A percentile compares a stretch with the other conserved stretches of the same genome.
Conservation (phyloP, 768 basidiomycete species). For the Mycena venus region DNA sequence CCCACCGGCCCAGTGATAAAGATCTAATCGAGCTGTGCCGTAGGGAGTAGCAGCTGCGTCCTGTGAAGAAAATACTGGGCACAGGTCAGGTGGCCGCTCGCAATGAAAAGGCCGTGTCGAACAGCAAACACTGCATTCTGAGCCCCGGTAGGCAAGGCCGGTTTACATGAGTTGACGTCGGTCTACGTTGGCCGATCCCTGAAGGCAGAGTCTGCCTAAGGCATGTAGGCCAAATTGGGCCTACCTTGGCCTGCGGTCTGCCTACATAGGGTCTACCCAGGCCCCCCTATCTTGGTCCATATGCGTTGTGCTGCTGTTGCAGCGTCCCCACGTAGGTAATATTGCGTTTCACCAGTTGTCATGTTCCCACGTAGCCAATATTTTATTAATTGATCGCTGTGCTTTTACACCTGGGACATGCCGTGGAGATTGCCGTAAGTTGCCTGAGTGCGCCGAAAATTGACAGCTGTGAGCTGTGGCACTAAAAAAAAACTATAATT, state of each 20-base stretch:
- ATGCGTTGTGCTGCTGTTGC: not conserved
- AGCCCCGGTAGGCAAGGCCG: not conserved
- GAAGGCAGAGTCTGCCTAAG: not conserved
- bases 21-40: no score
- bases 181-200: no score
- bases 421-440: not conserved
- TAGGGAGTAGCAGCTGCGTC: no score
- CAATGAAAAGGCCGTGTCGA: no score
- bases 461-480: no score
- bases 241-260: not conserved
- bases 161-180: no score
- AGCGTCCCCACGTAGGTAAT: not conserved
- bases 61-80: no score
- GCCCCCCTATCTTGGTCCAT: not conserved
- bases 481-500: no score
- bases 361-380: not conserved
- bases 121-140: not conserved
- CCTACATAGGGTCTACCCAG: no score
- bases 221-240: not conserved
- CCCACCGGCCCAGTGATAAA: no score
- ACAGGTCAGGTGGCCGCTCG: no score
- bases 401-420: not conserved
- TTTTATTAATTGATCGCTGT: not conserved
- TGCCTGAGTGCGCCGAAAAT: not conserved
- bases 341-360: not conserved